Percentiles rank a stretch among this genome's conserved stretches.
Evolutionary conservation across 495 filamentous ascomycete genomes (phyloP).

Genomic region (Oidiodendron maius): DNA sequence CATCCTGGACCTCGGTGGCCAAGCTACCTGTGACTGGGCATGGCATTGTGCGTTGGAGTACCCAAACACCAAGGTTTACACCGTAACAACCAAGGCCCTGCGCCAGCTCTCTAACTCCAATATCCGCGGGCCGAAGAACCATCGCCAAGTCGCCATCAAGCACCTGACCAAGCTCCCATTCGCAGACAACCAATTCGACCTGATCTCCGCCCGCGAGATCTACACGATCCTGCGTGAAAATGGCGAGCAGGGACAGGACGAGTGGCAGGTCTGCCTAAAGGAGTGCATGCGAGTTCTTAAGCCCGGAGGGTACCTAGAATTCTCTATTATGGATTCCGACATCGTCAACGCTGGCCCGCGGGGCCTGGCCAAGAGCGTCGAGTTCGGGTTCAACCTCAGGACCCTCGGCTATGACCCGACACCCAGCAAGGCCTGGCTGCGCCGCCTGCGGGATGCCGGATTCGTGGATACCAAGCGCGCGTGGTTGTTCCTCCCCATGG

Average conservation of each 20-base stretch:
- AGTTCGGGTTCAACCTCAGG: constrained; percentile 83
- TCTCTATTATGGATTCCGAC: constrained; percentile 80
- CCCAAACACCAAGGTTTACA: constrained; percentile 79
- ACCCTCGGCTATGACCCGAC: constrained; percentile 81
- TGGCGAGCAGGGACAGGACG: constrained; percentile 58
- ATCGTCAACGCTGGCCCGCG: constrained; percentile 75
- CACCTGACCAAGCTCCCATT: constrained; percentile 80
- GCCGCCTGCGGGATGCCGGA: constrained; percentile 63
- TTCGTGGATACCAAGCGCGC: constrained; percentile 77
- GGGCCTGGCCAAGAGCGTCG: constrained; percentile 72
- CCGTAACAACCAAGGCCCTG: constrained; percentile 63
- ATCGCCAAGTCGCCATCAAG: constrained; percentile 70
- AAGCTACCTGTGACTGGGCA: constrained; percentile 84
- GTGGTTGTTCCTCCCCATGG: constrained; percentile 89
- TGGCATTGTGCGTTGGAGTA: constrained; percentile 87
- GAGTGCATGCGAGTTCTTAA: constrained; percentile 90
- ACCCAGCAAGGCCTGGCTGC: constrained; percentile 74
- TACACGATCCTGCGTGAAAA: constrained; percentile 72
- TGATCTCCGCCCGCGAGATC: constrained; percentile 85
- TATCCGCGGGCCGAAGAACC: constrained; percentile 79
- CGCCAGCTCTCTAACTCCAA: constrained; percentile 60
- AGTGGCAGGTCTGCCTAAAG: constrained; percentile 77
- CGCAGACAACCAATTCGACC: constrained; percentile 80
- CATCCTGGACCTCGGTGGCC: constrained; percentile 85
- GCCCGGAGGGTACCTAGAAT: constrained; percentile 89